These are phyloP conservation scores for Pleurotus djamor DNA, from an alignment of 768 basidiomycete species.

Conservation along the genomic window DNA sequence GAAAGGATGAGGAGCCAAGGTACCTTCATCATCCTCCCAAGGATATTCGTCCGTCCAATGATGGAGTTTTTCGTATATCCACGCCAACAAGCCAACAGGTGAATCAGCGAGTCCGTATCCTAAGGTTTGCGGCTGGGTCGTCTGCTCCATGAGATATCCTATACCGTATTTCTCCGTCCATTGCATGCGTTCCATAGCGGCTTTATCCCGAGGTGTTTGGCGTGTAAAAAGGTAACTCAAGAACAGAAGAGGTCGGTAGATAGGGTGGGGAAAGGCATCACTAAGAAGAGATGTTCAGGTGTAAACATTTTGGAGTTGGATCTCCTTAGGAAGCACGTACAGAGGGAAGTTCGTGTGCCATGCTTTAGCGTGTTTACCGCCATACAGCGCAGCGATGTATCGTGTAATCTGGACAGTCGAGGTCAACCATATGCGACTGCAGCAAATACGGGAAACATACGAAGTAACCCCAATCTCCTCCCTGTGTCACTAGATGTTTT, in stretches of 20 bases:
- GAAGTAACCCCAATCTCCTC: constrained; percentile 25
- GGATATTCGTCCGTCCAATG: constrained; percentile 49
- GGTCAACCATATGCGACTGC: background rate
- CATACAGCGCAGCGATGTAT: constrained; percentile 24
- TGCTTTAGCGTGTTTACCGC: constrained; percentile 41
- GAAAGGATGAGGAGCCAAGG: background rate
- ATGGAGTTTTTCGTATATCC: constrained; percentile 50
- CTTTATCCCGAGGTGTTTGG: constrained; percentile 24
- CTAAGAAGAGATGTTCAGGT: background rate
- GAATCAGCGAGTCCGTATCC: constrained; percentile 43
- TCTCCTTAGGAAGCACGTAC: constrained; percentile 18
- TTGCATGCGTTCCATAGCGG: constrained; percentile 23
- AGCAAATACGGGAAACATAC: constrained; percentile 4
- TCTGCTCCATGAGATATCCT: constrained; percentile 27
- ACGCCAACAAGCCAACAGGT: constrained; percentile 37
- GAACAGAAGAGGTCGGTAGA: background rate
- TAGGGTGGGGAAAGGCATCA: background rate
- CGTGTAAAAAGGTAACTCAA: background rate
- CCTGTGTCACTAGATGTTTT: constrained; percentile 35
- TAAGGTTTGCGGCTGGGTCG: constrained; percentile 32
- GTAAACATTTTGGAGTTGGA: background rate
- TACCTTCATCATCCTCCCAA: constrained; percentile 42
- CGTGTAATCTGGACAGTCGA: constrained; percentile 19
- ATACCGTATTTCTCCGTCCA: constrained; percentile 19
- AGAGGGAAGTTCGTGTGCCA: constrained; percentile 49